A percentile compares a stretch with the other conserved stretches of the same genome.
These are phyloP conservation scores for Cucumis melo DNA, from an alignment of 306 rosid species.

Conservation along the genomic window DNA sequence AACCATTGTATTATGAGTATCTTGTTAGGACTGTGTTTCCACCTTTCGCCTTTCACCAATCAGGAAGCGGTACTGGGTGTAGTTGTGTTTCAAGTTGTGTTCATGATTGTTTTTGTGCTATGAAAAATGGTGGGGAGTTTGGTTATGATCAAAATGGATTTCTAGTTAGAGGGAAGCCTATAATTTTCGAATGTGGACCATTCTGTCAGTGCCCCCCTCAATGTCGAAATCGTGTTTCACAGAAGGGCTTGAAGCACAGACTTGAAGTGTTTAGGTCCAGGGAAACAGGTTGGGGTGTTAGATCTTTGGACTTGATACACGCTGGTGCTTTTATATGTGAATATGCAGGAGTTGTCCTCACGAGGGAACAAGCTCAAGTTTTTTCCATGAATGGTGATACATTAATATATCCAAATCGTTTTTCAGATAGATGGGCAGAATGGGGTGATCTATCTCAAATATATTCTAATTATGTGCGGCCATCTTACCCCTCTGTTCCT, in stretches of 20 bases:
- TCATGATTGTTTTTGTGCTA: conserved; percentile 58
- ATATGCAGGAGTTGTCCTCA: conserved; percentile 77
- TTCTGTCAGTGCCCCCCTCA: conserved; percentile 63
- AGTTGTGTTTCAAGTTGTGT: conserved; percentile 41
- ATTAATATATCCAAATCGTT: conserved; percentile 53
- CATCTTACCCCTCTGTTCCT: conserved; percentile 65
- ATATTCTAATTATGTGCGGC: conserved; percentile 38
- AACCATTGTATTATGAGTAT: conserved; percentile 60
- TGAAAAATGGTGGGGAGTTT: conserved; percentile 70
- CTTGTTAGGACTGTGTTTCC: conserved; percentile 49
- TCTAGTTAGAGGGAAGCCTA: conserved; percentile 76
- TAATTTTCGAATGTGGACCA: conserved; percentile 82
- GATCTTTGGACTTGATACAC: conserved; percentile 86
- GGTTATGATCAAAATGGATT: conserved; percentile 53
- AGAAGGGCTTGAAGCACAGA: conserved; percentile 48
- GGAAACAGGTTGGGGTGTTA: conserved; percentile 96
- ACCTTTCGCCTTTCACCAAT: conserved; percentile 47
- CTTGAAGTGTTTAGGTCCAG: conserved; percentile 79
- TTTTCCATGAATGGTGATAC: conserved; percentile 83
- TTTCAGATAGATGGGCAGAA: conserved; percentile 70
- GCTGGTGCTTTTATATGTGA: conserved; percentile 92
- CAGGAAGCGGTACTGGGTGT: conserved; percentile 49
- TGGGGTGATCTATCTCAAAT: conserved; percentile 88
- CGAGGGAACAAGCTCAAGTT: conserved; percentile 64
- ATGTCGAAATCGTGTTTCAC: conserved; percentile 70